Conservation (phyloP, 768 basidiomycete genomes). For the Boletus coccyginus region DNA sequence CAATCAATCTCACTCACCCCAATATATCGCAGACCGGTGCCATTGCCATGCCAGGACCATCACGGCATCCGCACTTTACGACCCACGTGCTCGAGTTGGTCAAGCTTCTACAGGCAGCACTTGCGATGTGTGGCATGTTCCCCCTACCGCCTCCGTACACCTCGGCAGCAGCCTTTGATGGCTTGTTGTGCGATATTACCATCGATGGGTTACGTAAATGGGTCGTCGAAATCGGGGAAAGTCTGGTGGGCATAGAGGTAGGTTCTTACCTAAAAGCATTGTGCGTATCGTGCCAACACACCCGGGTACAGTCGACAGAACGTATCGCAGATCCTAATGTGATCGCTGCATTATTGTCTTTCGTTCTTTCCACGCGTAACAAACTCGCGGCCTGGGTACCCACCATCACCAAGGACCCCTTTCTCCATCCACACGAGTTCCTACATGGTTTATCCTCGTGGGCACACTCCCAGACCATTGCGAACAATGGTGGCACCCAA, state of each 20-base stretch:
- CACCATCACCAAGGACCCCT: conserved; percentile 71
- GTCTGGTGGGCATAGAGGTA: conserved; percentile 60
- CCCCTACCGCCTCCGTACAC: conserved; percentile 24
- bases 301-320: conserved; percentile 54
- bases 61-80: conserved; percentile 47
- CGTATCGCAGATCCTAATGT: conserved; percentile 71
- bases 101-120: conserved; percentile 67
- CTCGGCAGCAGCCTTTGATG: conserved; percentile 42
- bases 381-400: conserved; percentile 55
- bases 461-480: conserved; percentile 18
- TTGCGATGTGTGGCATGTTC: conserved; percentile 71
- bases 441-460: conserved; percentile 42
- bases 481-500: conserved; percentile 15
- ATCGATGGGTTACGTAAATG: conserved; percentile 69
- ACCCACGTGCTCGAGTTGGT: conserved; percentile 73
- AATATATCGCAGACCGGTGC: conserved; percentile 15
- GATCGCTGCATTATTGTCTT: conserved; percentile 66
- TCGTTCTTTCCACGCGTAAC: conserved; percentile 66
- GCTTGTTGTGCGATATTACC: conserved; percentile 75
- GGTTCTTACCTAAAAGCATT: conserved; percentile 5
- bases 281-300: background rate
- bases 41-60: conserved; percentile 6
- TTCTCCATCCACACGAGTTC: conserved; percentile 65
- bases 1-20: conserved; percentile 15
- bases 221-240: conserved; percentile 64